Evolutionary conservation across 1,284 basidiomycete genomes (phyloP).

Genomic region (Erythrobasidium hasegawianum): DNA sequence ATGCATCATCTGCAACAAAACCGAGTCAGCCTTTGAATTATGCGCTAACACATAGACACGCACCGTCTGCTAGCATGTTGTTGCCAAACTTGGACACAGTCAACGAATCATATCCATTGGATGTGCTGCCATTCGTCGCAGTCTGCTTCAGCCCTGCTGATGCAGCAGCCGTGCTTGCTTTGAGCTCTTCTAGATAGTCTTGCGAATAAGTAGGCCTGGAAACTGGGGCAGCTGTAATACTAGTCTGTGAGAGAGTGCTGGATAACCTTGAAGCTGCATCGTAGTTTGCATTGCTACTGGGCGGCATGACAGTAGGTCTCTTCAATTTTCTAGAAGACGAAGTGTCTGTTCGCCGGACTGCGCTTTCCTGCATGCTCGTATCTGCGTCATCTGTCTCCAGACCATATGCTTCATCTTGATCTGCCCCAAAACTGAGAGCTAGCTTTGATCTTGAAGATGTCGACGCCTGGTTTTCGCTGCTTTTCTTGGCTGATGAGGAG

Average conservation of each 20-base stretch:
- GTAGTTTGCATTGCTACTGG: not conserved
- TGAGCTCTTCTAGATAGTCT: slow-evolving; percentile 32
- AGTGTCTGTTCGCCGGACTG: not conserved
- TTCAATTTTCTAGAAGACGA: slow-evolving; percentile 1
- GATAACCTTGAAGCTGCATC: slow-evolving; percentile 24
- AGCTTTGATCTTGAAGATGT: slow-evolving; percentile 18
- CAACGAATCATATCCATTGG: slow-evolving; percentile 10
- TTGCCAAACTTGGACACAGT: slow-evolving; percentile 24
- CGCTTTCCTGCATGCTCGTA: not conserved
- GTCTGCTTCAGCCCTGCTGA: not conserved
- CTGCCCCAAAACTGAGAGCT: slow-evolving; percentile 16
- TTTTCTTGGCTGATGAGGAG: not conserved
- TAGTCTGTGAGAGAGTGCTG: slow-evolving; percentile 18
- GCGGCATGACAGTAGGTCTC: slow-evolving; percentile 1
- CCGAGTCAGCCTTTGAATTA: not conserved
- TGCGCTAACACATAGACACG: not conserved
- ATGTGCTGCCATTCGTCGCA: not conserved
- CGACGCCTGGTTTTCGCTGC: not conserved
- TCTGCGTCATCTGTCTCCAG: slow-evolving; percentile 2
- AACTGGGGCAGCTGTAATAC: slow-evolving; percentile 12
- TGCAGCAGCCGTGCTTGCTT: slow-evolving; percentile 8
- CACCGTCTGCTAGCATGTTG: slow-evolving; percentile 3
- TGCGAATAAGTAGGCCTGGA: slow-evolving; percentile 25
- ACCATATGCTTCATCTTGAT: not conserved
- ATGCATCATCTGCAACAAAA: not conserved